Percentiles rank a stretch among this genome's conserved stretches.
Evolutionary conservation across 257 asterid genomes (phyloP).

Genomic region (Oldenlandia corymbosa): DNA sequence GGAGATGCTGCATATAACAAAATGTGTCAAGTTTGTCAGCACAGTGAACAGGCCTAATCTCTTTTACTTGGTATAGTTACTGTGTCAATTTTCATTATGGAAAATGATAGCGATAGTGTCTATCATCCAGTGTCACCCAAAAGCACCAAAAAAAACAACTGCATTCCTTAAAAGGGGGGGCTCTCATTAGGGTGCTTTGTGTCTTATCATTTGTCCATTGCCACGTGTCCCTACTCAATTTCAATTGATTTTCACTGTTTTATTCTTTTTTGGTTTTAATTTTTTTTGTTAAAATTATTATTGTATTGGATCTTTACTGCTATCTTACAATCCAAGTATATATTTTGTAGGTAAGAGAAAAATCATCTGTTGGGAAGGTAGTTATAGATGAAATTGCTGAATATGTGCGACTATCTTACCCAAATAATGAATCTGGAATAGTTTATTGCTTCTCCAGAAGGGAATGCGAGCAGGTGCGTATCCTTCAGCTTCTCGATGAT

Average conservation of each 20-base stretch:
- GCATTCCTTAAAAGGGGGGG: too few relatives aligned
- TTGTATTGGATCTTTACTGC: too few relatives aligned
- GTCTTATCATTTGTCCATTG: too few relatives aligned
- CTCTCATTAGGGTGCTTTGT: too few relatives aligned
- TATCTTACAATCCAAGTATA: conserved; percentile 12
- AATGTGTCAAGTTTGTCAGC: conserved; percentile 74
- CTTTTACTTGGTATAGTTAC: conserved; percentile 69
- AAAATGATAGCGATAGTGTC: too few relatives aligned
- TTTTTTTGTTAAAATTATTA: neutral
- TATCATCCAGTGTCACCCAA: too few relatives aligned
- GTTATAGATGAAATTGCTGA: conserved; percentile 82
- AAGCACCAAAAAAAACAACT: too few relatives aligned
- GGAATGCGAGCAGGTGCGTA: conserved; percentile 90
- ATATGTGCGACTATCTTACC: conserved; percentile 66
- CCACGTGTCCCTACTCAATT: too few relatives aligned
- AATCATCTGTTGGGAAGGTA: conserved; percentile 68
- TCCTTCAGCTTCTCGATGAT: neutral
- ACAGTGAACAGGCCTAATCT: conserved; percentile 95
- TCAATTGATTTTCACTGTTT: too few relatives aligned
- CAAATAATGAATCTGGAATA: conserved; percentile 91
- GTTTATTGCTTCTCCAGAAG: conserved; percentile 96
- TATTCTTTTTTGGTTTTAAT: too few relatives aligned
- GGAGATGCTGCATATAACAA: conserved; percentile 81
- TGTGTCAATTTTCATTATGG: neutral
- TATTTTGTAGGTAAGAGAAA: conserved; percentile 63